phyloP scores from a whole-genome alignment of 345 rosid species.

The Isatis tinctoria region DNA sequence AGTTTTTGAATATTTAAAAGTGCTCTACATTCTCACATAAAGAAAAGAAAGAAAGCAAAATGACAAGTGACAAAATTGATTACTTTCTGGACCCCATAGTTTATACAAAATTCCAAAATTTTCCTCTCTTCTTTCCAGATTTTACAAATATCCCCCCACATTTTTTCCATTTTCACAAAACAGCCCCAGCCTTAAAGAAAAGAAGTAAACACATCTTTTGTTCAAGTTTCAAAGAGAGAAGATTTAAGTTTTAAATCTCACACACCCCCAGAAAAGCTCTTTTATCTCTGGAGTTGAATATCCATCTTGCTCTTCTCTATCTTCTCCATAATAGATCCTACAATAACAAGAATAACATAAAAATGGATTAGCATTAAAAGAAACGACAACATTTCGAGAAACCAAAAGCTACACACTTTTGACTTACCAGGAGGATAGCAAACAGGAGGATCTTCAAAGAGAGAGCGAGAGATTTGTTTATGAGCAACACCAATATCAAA shows the following conservation, averaged over 20 bases:
- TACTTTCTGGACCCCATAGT: slow-evolving; percentile 29
- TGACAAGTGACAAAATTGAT: slow-evolving; percentile 31
- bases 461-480: slow-evolving; percentile 75
- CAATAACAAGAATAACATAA: neutral
- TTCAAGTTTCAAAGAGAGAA: slow-evolving; percentile 19
- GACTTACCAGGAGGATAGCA: slow-evolving; percentile 59
- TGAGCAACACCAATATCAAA: slow-evolving; percentile 83
- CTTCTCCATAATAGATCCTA: slow-evolving; percentile 38
- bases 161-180: slow-evolving; percentile 13
- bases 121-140: slow-evolving; percentile 18
- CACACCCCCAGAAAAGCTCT: neutral
- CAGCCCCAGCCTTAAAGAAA: slow-evolving; percentile 9
- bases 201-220: slow-evolving; percentile 11
- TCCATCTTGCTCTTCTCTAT: slow-evolving; percentile 47
- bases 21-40: slow-evolving; percentile 9
- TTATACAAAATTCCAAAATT: slow-evolving; percentile 34
- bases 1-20: slow-evolving; percentile 4
- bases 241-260: slow-evolving; percentile 17
- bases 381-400: neutral
- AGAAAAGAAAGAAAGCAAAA: neutral
- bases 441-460: slow-evolving; percentile 85
- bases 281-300: slow-evolving; percentile 44
- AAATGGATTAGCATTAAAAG: neutral
- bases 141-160: slow-evolving; percentile 27
- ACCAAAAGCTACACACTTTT: neutral